A percentile compares a stretch with the other conserved stretches of the same genome.
These are phyloP conservation scores for Coniochaeta hoffmannii DNA, from an alignment of 2,329 filamentous ascomycete species.

Conservation along the genomic window DNA sequence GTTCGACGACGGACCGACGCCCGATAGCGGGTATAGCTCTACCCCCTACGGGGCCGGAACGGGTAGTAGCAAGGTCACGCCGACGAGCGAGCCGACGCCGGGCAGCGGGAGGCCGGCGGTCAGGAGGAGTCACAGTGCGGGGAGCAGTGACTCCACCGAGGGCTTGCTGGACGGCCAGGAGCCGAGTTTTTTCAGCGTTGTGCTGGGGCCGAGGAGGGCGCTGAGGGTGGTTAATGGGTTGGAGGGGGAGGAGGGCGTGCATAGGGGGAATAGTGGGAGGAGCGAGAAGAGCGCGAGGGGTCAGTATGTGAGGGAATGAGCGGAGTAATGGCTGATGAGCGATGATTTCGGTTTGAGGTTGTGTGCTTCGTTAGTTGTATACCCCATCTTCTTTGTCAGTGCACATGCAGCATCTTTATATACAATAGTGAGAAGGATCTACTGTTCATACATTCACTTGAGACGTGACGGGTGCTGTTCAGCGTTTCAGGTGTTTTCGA, in stretches of 20 bases:
- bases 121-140: conserved; percentile 24
- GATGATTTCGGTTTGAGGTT: background rate
- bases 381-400: background rate
- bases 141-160: conserved; percentile 28
- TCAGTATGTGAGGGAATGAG: background rate
- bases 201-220: conserved; percentile 57
- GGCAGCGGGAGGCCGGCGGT: conserved; percentile 11
- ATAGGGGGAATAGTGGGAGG: conserved; percentile 1
- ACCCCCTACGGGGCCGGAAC: background rate
- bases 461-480: no score
- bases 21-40: conserved; percentile 9
- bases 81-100: conserved; percentile 8
- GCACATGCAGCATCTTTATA: no score
- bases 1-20: conserved; percentile 13
- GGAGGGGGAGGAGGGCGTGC: conserved; percentile 14
- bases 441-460: no score
- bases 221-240: conserved; percentile 53
- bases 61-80: background rate
- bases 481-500: no score
- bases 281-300: conserved; percentile 4
- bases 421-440: no score
- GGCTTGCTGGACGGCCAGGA: conserved; percentile 33
- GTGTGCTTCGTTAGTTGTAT: background rate
- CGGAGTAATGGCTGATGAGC: background rate
- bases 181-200: conserved; percentile 57